Conservation (phyloP, 2,329 filamentous ascomycete species). For the Penicillium thymicola region DNA sequence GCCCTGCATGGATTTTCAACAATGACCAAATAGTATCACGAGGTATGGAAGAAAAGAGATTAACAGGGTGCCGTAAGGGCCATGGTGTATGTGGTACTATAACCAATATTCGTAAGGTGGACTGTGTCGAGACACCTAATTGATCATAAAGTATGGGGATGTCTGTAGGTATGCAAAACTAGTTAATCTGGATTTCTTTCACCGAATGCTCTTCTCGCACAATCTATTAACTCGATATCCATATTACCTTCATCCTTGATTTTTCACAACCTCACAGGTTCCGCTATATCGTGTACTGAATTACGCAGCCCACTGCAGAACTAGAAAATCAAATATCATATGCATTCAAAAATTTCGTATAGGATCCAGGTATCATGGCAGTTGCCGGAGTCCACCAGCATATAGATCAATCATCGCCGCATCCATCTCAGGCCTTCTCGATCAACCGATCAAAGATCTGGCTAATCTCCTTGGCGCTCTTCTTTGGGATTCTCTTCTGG, state of each 20-base stretch:
- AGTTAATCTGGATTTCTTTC: not conserved
- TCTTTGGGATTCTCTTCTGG: slow-evolving; percentile 78
- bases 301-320: not conserved
- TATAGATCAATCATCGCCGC: not conserved
- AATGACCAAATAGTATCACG: no score
- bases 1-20: no score
- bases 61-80: no score
- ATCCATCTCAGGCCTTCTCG: slow-evolving; percentile 51
- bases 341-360: not conserved
- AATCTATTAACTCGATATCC: not conserved
- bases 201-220: not conserved
- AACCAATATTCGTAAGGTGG: no score
- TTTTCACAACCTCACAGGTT: not conserved
- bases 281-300: not conserved
- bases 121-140: not conserved
- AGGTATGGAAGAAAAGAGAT: no score
- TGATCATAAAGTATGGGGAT: not conserved
- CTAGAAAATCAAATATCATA: not conserved
- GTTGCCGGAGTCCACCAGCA: not conserved
- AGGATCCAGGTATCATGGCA: not conserved
- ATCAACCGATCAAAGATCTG: slow-evolving; percentile 69
- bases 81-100: no score
- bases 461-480: slow-evolving; percentile 71
- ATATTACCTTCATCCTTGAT: no score
- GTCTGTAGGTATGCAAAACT: no score